phyloP scores from a whole-genome alignment of 495 filamentous ascomycete species.

The Penicillium goetzii region DNA sequence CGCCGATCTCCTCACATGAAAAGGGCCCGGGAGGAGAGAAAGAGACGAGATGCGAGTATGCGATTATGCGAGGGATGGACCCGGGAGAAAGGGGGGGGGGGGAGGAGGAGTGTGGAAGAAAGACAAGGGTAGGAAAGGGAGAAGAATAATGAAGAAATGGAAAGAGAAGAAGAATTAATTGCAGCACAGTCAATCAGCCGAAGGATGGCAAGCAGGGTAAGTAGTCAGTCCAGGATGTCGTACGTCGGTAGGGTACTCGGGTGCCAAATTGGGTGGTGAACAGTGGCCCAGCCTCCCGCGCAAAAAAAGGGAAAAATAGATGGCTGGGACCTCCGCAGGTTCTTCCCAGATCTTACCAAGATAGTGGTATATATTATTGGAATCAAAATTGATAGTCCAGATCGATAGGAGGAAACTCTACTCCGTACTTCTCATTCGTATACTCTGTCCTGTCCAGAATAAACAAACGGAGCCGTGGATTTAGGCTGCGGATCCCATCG shows the following conservation, averaged over 20 bases:
- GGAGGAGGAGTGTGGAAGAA: slow-evolving; percentile 4
- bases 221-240: neutral
- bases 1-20: slow-evolving; percentile 36
- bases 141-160: neutral
- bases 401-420: neutral
- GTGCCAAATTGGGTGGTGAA: slow-evolving; percentile 9
- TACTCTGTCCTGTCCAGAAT: neutral
- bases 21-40: slow-evolving; percentile 15
- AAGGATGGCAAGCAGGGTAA: neutral
- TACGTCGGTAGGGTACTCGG: neutral
- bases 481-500: slow-evolving; percentile 19
- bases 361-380: neutral
- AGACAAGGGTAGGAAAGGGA: slow-evolving; percentile 2
- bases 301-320: slow-evolving; percentile 4
- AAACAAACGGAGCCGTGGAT: slow-evolving; percentile 27
- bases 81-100: neutral
- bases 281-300: slow-evolving; percentile 15
- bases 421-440: too few relatives aligned
- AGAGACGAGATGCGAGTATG: slow-evolving; percentile 10
- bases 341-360: slow-evolving; percentile 8
- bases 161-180: neutral
- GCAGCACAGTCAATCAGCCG: neutral
- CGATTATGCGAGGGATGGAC: slow-evolving; percentile 19
- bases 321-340: slow-evolving; percentile 13
- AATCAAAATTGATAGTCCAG: neutral